phyloP scores from a whole-genome alignment of 1,284 basidiomycete species.

The Trametes versicolor region DNA sequence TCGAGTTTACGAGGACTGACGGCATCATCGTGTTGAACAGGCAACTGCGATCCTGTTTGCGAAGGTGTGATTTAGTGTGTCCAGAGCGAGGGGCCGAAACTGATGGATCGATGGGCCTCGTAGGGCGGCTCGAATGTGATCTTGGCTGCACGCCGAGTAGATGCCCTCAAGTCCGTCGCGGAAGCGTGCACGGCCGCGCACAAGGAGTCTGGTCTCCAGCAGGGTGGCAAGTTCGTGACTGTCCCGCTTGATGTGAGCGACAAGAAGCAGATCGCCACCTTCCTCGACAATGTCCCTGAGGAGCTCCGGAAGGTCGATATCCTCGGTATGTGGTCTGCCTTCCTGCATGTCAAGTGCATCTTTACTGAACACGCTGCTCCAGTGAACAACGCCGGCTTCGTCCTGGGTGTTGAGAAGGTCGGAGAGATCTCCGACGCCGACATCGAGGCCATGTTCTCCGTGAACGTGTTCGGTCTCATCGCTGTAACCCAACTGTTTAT shows the following conservation, averaged over 20 bases:
- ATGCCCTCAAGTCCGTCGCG: slow-evolving; percentile 70
- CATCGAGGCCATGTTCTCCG: slow-evolving; percentile 90
- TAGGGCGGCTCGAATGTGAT: slow-evolving; percentile 85
- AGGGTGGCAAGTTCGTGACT: slow-evolving; percentile 75
- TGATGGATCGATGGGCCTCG: background rate
- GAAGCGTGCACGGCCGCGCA: slow-evolving; percentile 76
- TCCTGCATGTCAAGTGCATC: background rate
- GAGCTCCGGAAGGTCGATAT: slow-evolving; percentile 78
- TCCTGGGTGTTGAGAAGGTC: slow-evolving; percentile 84
- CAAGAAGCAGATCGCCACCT: slow-evolving; percentile 67
- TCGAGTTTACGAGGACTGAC: slow-evolving; percentile 3
- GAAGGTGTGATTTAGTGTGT: slow-evolving; percentile 56
- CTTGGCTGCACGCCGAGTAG: slow-evolving; percentile 73
- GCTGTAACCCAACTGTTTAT: slow-evolving; percentile 83
- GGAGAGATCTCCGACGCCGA: slow-evolving; percentile 82
- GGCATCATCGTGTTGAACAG: slow-evolving; percentile 46
- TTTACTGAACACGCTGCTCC: background rate
- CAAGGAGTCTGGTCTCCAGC: slow-evolving; percentile 73
- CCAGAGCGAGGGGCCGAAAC: background rate
- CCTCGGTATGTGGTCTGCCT: slow-evolving; percentile 60
- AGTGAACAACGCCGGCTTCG: slow-evolving; percentile 93
- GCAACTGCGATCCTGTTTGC: slow-evolving; percentile 89
- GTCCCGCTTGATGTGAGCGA: slow-evolving; percentile 83
- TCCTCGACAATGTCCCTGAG: slow-evolving; percentile 75
- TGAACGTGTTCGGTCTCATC: slow-evolving; percentile 93